A percentile compares a stretch with the other conserved stretches of the same genome.
Evolutionary conservation across 768 basidiomycete genomes (phyloP).

Genomic region (Trametes gibbosa): DNA sequence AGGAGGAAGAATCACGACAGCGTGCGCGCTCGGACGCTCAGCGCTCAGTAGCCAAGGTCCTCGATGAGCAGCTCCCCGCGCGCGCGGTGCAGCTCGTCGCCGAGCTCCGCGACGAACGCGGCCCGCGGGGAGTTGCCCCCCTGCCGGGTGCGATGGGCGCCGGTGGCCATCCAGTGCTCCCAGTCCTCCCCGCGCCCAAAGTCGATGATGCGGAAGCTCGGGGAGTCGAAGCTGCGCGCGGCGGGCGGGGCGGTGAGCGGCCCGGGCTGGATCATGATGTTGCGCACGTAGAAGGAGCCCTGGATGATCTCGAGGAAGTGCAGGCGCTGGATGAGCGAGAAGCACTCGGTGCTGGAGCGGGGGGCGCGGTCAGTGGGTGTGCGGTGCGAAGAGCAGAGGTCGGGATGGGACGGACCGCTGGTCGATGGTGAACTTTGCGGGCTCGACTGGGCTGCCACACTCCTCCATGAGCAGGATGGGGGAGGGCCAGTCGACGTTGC

Average conservation of each 20-base stretch:
- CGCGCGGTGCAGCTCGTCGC: slow-evolving; percentile 4
- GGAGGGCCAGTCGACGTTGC: slow-evolving; percentile 22
- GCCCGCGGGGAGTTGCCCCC: background rate
- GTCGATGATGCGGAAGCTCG: slow-evolving; percentile 49
- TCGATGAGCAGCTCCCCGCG: slow-evolving; percentile 4
- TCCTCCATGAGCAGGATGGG: slow-evolving; percentile 48
- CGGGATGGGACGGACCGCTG: slow-evolving; percentile 20
- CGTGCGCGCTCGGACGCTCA: no score
- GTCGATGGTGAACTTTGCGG: slow-evolving; percentile 21
- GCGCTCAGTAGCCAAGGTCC: slow-evolving; percentile 2
- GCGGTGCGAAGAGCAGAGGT: background rate
- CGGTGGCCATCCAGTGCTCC: background rate
- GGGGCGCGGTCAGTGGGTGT: background rate
- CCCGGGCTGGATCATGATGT: slow-evolving; percentile 45
- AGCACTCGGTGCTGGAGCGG: slow-evolving; percentile 23
- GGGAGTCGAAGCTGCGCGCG: slow-evolving; percentile 27
- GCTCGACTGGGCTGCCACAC: slow-evolving; percentile 39
- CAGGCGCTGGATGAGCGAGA: slow-evolving; percentile 39
- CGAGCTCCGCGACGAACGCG: background rate
- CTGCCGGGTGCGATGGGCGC: no score
- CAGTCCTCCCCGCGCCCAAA: slow-evolving; percentile 38
- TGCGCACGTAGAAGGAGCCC: slow-evolving; percentile 40
- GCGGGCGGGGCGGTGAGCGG: slow-evolving; percentile 34
- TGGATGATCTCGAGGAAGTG: slow-evolving; percentile 39
- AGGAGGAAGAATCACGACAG: background rate